A percentile compares a stretch with the other conserved stretches of the same genome.
phyloP scores from a whole-genome alignment of 2,329 filamentous ascomycete genomes.

The Alternaria sp. region DNA sequence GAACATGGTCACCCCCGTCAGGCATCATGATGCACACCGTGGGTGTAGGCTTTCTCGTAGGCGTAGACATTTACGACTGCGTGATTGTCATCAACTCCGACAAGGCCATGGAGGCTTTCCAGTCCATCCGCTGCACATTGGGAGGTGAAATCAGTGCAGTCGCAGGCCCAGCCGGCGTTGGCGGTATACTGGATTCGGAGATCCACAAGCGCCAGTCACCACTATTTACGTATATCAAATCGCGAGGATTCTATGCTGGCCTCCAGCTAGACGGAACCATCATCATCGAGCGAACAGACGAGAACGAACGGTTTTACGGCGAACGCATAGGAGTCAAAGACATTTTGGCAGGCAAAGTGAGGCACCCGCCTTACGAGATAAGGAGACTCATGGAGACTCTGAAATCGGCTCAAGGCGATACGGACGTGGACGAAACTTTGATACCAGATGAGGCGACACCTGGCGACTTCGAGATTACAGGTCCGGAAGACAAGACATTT shows the following conservation, averaged over 20 bases:
- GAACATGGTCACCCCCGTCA: slow-evolving; percentile 89
- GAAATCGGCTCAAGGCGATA: slow-evolving; percentile 84
- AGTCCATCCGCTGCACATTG: slow-evolving; percentile 76
- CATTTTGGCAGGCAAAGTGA: slow-evolving; percentile 67
- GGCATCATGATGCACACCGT: slow-evolving; percentile 90
- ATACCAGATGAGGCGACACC: slow-evolving; percentile 76
- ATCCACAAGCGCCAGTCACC: slow-evolving; percentile 72
- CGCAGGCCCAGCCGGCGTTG: slow-evolving; percentile 78
- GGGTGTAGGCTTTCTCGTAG: slow-evolving; percentile 85
- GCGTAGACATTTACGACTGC: slow-evolving; percentile 95
- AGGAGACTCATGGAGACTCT: slow-evolving; percentile 78
- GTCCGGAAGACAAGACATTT: slow-evolving; percentile 63
- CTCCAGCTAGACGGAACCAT: slow-evolving; percentile 87
- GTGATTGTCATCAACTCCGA: slow-evolving; percentile 91
- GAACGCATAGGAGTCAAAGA: slow-evolving; percentile 66
- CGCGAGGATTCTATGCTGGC: slow-evolving; percentile 84
- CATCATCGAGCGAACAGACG: slow-evolving; percentile 83
- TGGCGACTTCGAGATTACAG: slow-evolving; percentile 69
- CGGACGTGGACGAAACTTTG: slow-evolving; percentile 71
- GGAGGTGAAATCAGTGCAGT: slow-evolving; percentile 80
- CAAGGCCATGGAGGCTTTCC: slow-evolving; percentile 83
- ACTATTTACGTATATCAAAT: slow-evolving; percentile 87
- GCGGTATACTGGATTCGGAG: slow-evolving; percentile 73
- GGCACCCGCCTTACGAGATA: slow-evolving; percentile 62
- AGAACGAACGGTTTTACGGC: slow-evolving; percentile 86